These are phyloP conservation scores for Sphaerulina vaccinii DNA, from an alignment of 2,329 filamentous ascomycete species.

Conservation along the genomic window DNA sequence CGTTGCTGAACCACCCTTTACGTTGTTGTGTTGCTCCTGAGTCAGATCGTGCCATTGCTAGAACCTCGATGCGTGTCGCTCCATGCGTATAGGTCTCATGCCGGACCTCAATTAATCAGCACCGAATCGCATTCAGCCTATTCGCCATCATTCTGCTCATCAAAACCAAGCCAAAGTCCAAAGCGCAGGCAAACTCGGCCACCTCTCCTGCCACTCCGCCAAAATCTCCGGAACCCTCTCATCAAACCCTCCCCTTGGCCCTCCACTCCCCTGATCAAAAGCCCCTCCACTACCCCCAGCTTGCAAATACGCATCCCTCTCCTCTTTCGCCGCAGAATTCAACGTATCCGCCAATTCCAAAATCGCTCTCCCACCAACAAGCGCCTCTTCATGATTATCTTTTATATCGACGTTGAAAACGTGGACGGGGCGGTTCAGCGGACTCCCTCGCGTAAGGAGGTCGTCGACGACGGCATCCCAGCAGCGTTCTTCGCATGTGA, in stretches of 20 bases:
- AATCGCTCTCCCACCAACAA: slow-evolving; percentile 86
- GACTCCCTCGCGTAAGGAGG: slow-evolving; percentile 77
- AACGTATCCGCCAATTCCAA: slow-evolving; percentile 83
- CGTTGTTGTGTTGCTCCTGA: too few relatives aligned
- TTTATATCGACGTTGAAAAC: slow-evolving; percentile 98
- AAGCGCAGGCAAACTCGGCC: slow-evolving; percentile 84
- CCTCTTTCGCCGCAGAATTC: slow-evolving; percentile 76
- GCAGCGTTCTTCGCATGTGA: slow-evolving; percentile 96
- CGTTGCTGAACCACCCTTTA: too few relatives aligned
- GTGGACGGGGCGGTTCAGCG: slow-evolving; percentile 89
- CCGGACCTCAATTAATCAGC: too few relatives aligned
- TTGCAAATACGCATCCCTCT: slow-evolving; percentile 73
- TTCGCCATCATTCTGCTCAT: not conserved
- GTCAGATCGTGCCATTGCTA: too few relatives aligned
- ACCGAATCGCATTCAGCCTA: too few relatives aligned
- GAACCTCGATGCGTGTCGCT: too few relatives aligned
- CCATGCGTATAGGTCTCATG: too few relatives aligned
- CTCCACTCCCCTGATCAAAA: slow-evolving; percentile 71
- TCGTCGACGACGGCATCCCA: slow-evolving; percentile 98
- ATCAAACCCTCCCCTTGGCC: slow-evolving; percentile 71
- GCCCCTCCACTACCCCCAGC: slow-evolving; percentile 53
- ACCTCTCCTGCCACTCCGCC: slow-evolving; percentile 89
- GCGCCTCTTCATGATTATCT: slow-evolving; percentile 95
- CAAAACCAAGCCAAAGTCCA: slow-evolving; percentile 97
- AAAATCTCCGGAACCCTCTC: slow-evolving; percentile 90